Evolutionary conservation across 176 grass and related monocot genomes (phyloP).

Genomic region (Alopecurus myosuroides): DNA sequence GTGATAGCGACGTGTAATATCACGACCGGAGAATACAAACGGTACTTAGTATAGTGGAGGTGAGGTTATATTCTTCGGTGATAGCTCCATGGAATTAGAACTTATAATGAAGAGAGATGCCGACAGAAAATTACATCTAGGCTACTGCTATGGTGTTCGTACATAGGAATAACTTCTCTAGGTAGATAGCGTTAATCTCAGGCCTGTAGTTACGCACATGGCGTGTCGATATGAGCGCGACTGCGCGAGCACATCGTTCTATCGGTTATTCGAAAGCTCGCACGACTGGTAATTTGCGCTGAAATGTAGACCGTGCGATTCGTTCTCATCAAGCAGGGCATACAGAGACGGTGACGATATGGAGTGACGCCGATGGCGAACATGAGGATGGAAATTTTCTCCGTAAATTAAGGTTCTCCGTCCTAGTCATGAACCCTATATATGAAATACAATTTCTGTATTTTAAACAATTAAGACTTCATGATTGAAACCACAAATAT

Average conservation of each 20-base stretch:
- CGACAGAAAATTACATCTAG: not conserved
- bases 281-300: not conserved
- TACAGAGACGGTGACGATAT: no score
- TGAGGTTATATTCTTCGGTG: slow-evolving; percentile 35
- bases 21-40: slow-evolving; percentile 12
- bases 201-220: not conserved
- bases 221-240: not conserved
- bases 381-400: no score
- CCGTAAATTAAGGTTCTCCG: no score
- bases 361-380: no score
- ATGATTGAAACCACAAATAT: no score
- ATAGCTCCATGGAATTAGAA: slow-evolving; percentile 25
- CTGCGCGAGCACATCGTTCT: not conserved
- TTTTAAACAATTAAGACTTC: no score
- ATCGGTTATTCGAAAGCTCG: not conserved
- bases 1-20: not conserved
- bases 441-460: no score
- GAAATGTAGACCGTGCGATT: not conserved
- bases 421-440: no score
- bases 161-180: slow-evolving; percentile 11
- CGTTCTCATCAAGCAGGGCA: not conserved
- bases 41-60: not conserved
- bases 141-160: not conserved
- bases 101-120: slow-evolving; percentile 11
- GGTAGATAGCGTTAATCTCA: not conserved